Evolutionary conservation across 192 early-diverging fungal species (phyloP).

Genomic region (Funneliformis mosseae): DNA sequence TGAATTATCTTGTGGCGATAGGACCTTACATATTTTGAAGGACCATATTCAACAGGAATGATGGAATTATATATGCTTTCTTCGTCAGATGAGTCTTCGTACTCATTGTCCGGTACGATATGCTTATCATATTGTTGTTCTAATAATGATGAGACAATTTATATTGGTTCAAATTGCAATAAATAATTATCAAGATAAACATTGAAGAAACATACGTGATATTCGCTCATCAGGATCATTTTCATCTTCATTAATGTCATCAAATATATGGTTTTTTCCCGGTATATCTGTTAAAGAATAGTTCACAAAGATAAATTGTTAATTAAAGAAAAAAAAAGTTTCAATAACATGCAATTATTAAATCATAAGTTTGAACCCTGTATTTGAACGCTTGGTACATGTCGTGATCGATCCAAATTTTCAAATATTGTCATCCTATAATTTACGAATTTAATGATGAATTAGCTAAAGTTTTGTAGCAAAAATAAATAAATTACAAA

Average conservation of each 20-base stretch:
- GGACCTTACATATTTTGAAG: constrained; percentile 13
- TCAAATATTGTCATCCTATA: constrained; percentile 54
- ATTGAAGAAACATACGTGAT: constrained; percentile 48
- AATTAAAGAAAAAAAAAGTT: constrained; percentile 5
- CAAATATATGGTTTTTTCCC: neutral
- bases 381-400: constrained; percentile 84
- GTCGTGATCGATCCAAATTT: constrained; percentile 66
- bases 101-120: constrained; percentile 70
- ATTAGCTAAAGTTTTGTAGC: neutral
- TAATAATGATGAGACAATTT: constrained; percentile 33
- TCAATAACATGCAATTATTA: neutral
- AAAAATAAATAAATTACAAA: too few relatives aligned
- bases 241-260: constrained; percentile 60
- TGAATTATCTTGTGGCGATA: constrained; percentile 1
- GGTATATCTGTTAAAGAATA: constrained; percentile 1
- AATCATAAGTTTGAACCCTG: constrained; percentile 46
- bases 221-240: constrained; percentile 62
- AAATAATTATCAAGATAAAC: neutral
- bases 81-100: constrained; percentile 74
- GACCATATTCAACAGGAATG: constrained; percentile 6
- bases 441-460: neutral
- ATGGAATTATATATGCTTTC: constrained; percentile 22
- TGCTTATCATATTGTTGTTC: constrained; percentile 65
- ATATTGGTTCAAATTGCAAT: neutral
- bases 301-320: too few relatives aligned